Percentiles rank a stretch among this genome's conserved stretches.
phyloP scores from a whole-genome alignment of 805 yeast genomes.

The Starmerella khaoyaiensis region DNA sequence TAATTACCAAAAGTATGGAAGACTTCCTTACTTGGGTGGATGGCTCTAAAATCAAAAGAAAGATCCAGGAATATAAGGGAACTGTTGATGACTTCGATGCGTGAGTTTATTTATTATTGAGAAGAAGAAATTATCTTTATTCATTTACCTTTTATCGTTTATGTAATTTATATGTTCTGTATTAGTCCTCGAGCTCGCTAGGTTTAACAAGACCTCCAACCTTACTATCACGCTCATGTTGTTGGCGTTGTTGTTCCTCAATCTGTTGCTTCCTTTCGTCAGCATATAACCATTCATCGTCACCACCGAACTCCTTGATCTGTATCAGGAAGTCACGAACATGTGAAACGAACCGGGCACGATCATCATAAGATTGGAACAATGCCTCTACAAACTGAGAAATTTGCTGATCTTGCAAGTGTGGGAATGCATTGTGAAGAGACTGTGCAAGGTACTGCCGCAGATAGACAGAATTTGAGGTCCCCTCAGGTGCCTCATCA shows the following conservation, averaged over 20 bases:
- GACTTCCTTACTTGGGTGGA: constrained; percentile 99
- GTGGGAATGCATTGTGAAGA: constrained; percentile 83
- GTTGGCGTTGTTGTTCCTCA: constrained; percentile 51
- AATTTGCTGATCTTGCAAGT: constrained; percentile 72
- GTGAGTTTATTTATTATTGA: constrained; percentile 2
- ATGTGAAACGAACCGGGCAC: constrained; percentile 62
- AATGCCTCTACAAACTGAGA: constrained; percentile 68
- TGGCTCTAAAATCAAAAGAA: constrained; percentile 79
- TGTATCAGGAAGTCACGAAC: constrained; percentile 93
- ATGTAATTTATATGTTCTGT: not conserved
- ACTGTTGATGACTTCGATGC: constrained; percentile 44
- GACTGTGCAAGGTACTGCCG: constrained; percentile 71
- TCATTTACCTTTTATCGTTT: not conserved
- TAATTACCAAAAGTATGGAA: constrained; percentile 87
- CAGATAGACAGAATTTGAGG: constrained; percentile 65
- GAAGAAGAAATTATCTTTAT: not conserved
- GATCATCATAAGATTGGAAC: constrained; percentile 55
- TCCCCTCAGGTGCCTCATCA: constrained; percentile 68
- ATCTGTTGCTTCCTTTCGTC: constrained; percentile 79
- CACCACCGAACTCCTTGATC: constrained; percentile 89
- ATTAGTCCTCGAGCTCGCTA: constrained; percentile 75
- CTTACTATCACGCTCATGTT: constrained; percentile 67
- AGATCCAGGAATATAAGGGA: constrained; percentile 76
- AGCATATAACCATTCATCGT: constrained; percentile 86
- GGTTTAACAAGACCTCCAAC: constrained; percentile 94